Base-by-base conservation (phyloP, 345 rosid genomes). In the Moricandia arvensis region DNA sequence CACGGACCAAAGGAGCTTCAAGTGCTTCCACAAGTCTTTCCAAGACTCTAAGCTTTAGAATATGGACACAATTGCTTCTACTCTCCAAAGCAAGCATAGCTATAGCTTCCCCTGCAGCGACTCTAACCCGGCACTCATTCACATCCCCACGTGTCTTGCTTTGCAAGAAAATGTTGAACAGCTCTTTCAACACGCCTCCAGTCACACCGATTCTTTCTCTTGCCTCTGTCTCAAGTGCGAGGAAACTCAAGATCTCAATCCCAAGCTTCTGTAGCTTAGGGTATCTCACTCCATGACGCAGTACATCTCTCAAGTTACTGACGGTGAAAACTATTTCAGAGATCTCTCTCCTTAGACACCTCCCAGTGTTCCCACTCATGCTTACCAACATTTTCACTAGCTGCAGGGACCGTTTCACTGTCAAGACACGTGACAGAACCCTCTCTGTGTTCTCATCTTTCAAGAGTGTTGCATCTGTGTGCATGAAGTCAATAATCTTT, bases 251-350 rank as follows among this genome's bases (percentile, higher is more conserved):
- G 18, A 91, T 90, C 57, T 91, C 94, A 17, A 90, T 88, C 60
- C 91, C 75, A 2, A 91, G 86, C 71, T 81, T 91, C 77, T 91
- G 97, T 57, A 93, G 83, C 69, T 47, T 54, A 12, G 96, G 87
- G 10, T 90, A 86, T 72, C 82, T 84, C 76, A 78, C 87, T 21
- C 98, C 97, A 35, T 90, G 77, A 34, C 87, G 77, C 71, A 93
- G 47, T 38, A 91, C 82, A 16, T 86, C 94, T 80, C 98, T 83
- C 24, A 93, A 82, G 80, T 88, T 87, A 81, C 97, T 88, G 57
- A 93, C 81, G 6, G 93, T 86, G 83, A 93, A 93, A 47, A 93
- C 97, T 0, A 90, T 84, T 78, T 91, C 98, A 0, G 98, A 90
- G 49, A 93, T 91, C 76, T 90, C 97, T 75, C 72, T 69, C 59